These are phyloP conservation scores for Hordeum vulgare DNA, from an alignment of 176 grass and related monocot genomes.

Conservation along the genomic window DNA sequence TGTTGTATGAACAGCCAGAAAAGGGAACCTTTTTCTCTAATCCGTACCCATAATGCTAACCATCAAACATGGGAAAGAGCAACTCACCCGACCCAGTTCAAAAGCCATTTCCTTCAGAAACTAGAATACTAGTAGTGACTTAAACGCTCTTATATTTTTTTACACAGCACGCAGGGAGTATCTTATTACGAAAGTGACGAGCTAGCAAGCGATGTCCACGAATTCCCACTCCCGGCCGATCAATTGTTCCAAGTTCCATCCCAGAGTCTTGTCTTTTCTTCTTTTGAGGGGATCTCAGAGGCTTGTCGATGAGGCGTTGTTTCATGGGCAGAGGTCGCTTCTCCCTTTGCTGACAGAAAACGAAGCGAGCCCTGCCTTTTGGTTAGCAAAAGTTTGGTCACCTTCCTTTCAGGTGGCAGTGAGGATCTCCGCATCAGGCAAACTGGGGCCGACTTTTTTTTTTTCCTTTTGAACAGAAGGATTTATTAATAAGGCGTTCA, in stretches of 20 bases:
- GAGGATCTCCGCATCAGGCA: background rate
- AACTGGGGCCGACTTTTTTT: background rate
- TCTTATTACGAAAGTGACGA: background rate
- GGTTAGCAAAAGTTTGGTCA: conserved; percentile 2
- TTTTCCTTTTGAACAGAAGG: too few species aligned
- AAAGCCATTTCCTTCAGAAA: background rate
- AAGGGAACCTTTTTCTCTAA: too few species aligned
- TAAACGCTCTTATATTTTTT: too few species aligned
- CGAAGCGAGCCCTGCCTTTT: background rate
- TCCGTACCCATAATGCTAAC: too few species aligned
- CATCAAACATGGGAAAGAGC: background rate
- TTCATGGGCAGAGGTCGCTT: background rate
- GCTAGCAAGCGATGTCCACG: conserved; percentile 5
- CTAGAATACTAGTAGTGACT: background rate
- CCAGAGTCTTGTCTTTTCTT: background rate
- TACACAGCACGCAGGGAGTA: too few species aligned
- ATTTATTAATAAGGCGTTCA: too few species aligned
- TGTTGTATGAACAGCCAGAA: too few species aligned
- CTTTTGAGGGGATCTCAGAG: background rate
- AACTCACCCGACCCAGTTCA: background rate
- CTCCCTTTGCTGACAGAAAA: background rate
- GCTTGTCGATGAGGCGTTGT: background rate
- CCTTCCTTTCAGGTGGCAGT: conserved; percentile 21
- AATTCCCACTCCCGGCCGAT: conserved; percentile 15
- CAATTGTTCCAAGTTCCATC: conserved; percentile 1